These are phyloP conservation scores for Thinopyrum obtusiflorum DNA, from an alignment of 202 grass and related monocot genomes.

Conservation along the genomic window DNA sequence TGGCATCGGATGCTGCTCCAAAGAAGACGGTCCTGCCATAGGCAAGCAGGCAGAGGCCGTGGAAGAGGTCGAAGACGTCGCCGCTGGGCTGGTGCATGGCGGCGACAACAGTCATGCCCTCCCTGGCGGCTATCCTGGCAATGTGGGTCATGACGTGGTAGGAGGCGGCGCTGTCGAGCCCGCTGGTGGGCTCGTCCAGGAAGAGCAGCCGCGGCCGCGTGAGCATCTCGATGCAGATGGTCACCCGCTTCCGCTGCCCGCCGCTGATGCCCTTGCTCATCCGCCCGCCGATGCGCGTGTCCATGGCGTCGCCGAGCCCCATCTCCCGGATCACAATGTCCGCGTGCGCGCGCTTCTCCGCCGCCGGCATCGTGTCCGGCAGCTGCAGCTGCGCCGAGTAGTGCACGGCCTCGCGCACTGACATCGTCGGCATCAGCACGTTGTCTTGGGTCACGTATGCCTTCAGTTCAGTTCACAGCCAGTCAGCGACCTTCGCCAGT, in stretches of 20 bases:
- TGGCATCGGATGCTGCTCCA: background rate
- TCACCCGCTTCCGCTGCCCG: constrained; percentile 62
- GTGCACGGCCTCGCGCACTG: constrained; percentile 61
- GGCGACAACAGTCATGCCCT: constrained; percentile 46
- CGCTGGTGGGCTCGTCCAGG: constrained; percentile 89
- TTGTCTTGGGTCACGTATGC: constrained; percentile 88
- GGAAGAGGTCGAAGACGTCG: constrained; percentile 57
- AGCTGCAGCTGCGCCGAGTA: constrained; percentile 80
- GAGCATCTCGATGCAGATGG: constrained; percentile 75
- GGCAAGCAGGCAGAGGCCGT: constrained; percentile 38
- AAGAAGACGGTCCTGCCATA: constrained; percentile 42
- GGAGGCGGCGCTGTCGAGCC: constrained; percentile 71
- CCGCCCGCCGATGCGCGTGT: constrained; percentile 74
- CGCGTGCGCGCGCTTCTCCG: constrained; percentile 50
- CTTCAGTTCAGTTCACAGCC: constrained; percentile 5
- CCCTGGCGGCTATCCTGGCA: background rate
- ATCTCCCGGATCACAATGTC: constrained; percentile 68
- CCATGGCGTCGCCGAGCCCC: constrained; percentile 52
- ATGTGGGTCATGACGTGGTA: constrained; percentile 62
- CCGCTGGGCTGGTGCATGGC: constrained; percentile 61
- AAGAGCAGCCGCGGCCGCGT: constrained; percentile 64
- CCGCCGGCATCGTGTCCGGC: constrained; percentile 43
- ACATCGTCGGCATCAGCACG: constrained; percentile 75
- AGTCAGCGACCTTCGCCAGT: too few relatives aligned
- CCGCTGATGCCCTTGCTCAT: constrained; percentile 71